A percentile compares a stretch with the other conserved stretches of the same genome.
phyloP scores from a whole-genome alignment of 2,329 filamentous ascomycete genomes.

The Rhynchosporium secalis region DNA sequence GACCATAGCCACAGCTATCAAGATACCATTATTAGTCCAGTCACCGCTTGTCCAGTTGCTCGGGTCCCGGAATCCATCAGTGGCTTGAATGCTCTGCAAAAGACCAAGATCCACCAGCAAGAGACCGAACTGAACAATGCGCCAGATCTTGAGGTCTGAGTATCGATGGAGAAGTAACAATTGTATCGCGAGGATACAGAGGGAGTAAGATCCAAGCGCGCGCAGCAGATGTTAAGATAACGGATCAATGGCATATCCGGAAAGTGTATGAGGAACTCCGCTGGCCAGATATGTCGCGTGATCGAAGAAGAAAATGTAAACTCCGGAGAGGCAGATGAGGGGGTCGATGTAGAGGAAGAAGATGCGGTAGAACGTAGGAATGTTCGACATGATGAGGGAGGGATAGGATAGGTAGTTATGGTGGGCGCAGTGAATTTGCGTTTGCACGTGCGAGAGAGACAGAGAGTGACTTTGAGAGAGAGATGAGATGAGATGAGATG shows the following conservation, averaged over 20 bases:
- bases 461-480: not conserved
- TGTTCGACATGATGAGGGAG: conserved; percentile 9
- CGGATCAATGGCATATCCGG: not conserved
- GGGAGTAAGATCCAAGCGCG: conserved; percentile 20
- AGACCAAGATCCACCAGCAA: conserved; percentile 23
- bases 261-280: conserved; percentile 13
- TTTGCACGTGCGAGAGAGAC: too few relatives aligned
- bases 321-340: conserved; percentile 23
- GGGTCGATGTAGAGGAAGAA: conserved; percentile 28
- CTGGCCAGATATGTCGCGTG: conserved; percentile 17
- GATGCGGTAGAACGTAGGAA: conserved; percentile 24
- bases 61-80: conserved; percentile 13
- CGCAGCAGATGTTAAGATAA: conserved; percentile 18
- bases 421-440: too few relatives aligned
- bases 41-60: conserved; percentile 19
- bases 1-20: conserved; percentile 15
- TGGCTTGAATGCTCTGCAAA: conserved; percentile 15
- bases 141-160: conserved; percentile 21
- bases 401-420: not conserved
- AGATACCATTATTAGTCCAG: conserved; percentile 28
- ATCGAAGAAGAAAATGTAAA: conserved; percentile 23
- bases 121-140: conserved; percentile 21
- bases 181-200: conserved; percentile 24
- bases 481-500: too few relatives aligned
- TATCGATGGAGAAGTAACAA: conserved; percentile 22